A percentile compares a stretch with the other conserved stretches of the same genome.
phyloP scores from a whole-genome alignment of 352 stramenopile species.

The Bremia lactucae region DNA sequence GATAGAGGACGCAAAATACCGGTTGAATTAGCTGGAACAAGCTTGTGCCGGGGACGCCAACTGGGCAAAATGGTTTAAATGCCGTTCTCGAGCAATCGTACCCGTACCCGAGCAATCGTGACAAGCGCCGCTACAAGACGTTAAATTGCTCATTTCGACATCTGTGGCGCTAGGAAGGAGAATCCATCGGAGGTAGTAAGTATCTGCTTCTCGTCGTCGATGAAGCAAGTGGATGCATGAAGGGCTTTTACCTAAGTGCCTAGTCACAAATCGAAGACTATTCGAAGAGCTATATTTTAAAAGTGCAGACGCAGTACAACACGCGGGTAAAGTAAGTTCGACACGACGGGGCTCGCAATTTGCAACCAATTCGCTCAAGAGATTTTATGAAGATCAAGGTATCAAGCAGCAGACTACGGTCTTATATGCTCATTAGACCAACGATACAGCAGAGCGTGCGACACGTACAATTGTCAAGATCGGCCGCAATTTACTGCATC shows the following conservation, averaged over 20 bases:
- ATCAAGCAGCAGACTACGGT: neutral
- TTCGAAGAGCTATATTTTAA: neutral
- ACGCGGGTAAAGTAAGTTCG: neutral
- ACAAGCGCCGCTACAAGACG: no score
- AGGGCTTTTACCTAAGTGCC: neutral
- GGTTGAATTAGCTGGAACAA: neutral
- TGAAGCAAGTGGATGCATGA: neutral
- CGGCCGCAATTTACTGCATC: neutral
- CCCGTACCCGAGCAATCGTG: no score
- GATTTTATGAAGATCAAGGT: neutral
- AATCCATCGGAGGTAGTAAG: neutral
- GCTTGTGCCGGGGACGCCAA: neutral
- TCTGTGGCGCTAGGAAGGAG: no score
- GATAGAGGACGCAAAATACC: no score
- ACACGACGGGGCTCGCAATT: neutral
- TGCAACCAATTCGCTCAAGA: neutral
- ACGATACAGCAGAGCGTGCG: neutral
- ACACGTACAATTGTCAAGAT: neutral
- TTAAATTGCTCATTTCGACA: no score
- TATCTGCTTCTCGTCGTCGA: neutral
- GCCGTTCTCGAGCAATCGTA: no score
- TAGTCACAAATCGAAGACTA: neutral
- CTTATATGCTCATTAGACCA: neutral
- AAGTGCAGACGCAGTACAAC: neutral
- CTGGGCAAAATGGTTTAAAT: no score